Base-by-base conservation (phyloP, 176 grass and related monocot genomes). In the Triticum dicoccoides region DNA sequence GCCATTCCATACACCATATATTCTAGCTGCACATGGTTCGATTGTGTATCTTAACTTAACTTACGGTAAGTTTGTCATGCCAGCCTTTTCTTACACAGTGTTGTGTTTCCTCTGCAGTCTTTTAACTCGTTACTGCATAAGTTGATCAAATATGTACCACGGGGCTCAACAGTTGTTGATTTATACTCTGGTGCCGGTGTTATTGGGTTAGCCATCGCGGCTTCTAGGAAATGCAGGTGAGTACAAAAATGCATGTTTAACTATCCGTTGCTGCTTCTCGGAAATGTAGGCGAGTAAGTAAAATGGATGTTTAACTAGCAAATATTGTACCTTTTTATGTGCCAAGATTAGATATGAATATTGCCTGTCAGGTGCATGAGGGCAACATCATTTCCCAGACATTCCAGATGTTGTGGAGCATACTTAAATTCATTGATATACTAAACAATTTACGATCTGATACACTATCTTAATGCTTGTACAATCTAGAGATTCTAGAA, bases 141-240 rank as follows among this genome's bases (percentile, higher is more conserved):
- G 89, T 65, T 98, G 83, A 80, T 94, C 84, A 98, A 95, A 81
- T 95, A 98, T 89, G 92, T 98, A 24, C 90, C 96, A 42, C 89
- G 88, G 73, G 92, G 93, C 42, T 98, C 96, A 88, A 91, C 96
- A 78, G 93, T 98, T 86, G 93, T 98, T 89, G 96, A 98, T 89
- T 87, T 98, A 87, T 98, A 96, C 77, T 85, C 96, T 59, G 93
- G 96, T 80, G 92, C 91, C 85, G 93, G 96, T 73, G 89, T 94
- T 81, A 98, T 98, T 85, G 96, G 96, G 29, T 80, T 95, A 89
- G 92, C 96, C 17, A 65, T 98, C 58, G 91, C 88, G 79, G 93
- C 91, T 56, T 89, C 93, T 63, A 95, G 91, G 87, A 95, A 94
- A 89, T 98, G 96, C 86, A 90, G 90, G 93, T 85, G 88, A 77